A percentile compares a stretch with the other conserved stretches of the same genome.
phyloP scores from a whole-genome alignment of 257 asterid genomes.

The Avicennia marina region DNA sequence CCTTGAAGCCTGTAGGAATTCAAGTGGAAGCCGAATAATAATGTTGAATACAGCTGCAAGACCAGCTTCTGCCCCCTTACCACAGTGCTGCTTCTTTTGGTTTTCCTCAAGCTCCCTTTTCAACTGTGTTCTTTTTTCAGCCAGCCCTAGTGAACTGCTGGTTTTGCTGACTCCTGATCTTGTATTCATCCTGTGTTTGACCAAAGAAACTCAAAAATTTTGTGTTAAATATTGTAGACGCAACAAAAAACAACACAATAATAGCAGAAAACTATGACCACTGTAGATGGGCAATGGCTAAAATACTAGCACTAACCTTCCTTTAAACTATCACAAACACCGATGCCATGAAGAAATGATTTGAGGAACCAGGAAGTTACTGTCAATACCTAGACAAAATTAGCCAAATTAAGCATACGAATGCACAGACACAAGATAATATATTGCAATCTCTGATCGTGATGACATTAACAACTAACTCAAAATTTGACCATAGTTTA shows the following conservation, averaged over 20 bases:
- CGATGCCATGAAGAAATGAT: too few relatives aligned
- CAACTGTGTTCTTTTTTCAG: constrained; percentile 21
- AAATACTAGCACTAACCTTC: background rate
- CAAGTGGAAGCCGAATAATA: constrained; percentile 45
- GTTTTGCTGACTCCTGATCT: constrained; percentile 20
- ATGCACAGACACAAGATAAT: too few relatives aligned
- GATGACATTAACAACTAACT: background rate
- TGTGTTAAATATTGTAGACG: background rate
- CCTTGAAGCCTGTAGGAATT: constrained; percentile 27
- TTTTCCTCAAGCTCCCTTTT: constrained; percentile 27
- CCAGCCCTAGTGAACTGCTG: constrained; percentile 26
- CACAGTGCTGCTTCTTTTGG: constrained; percentile 13
- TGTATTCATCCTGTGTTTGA: constrained; percentile 5
- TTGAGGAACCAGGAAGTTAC: too few relatives aligned
- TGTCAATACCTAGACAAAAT: too few relatives aligned
- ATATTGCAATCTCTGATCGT: background rate
- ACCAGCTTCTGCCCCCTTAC: constrained; percentile 12
- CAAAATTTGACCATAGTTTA: background rate
- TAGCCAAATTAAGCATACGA: too few relatives aligned
- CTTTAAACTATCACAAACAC: too few relatives aligned
- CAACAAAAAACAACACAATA: background rate
- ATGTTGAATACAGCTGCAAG: constrained; percentile 19
- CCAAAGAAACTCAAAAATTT: background rate
- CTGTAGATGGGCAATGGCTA: too few relatives aligned
- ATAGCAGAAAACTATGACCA: background rate